Conservation (phyloP, 2,329 filamentous ascomycete genomes). For the Fusarium virguliforme region DNA sequence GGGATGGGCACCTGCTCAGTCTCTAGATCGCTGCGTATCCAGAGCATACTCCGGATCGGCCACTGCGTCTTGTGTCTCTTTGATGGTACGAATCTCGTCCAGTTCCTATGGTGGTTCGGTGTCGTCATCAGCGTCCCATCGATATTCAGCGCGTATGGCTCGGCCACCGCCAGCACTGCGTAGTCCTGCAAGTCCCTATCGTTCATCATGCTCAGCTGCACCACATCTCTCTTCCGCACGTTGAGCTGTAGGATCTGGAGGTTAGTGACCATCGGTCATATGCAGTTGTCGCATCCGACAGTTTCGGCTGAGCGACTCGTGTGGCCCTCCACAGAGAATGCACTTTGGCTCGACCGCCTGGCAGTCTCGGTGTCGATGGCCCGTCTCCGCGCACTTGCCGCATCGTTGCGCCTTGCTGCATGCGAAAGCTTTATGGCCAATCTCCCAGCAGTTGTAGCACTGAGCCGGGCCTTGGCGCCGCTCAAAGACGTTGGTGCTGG, state of each 20-base stretch:
- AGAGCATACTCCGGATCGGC: constrained; percentile 7
- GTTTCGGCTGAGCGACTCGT: constrained; percentile 5
- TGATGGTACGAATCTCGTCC: background rate
- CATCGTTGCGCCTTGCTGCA: no score
- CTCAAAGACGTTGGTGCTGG: no score
- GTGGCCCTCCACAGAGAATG: background rate
- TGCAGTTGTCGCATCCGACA: constrained; percentile 8
- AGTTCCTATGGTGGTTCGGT: background rate
- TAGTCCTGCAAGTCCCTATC: background rate
- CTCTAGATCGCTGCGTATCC: background rate
- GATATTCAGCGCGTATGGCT: background rate
- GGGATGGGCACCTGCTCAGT: background rate
- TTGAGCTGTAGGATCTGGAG: background rate
- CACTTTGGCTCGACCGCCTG: background rate
- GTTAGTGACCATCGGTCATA: background rate
- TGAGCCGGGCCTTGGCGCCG: no score
- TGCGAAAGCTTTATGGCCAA: no score
- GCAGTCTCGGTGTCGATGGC: no score
- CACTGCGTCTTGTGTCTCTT: background rate
- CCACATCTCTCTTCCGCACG: background rate
- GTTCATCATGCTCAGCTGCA: no score
- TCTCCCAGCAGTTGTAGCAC: no score
- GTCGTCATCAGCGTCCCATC: background rate
- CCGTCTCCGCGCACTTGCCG: no score
- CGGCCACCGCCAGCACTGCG: background rate